A percentile compares a stretch with the other conserved stretches of the same genome.
phyloP scores from a whole-genome alignment of 2,329 filamentous ascomycete genomes.

The Didymella arachidicola region DNA sequence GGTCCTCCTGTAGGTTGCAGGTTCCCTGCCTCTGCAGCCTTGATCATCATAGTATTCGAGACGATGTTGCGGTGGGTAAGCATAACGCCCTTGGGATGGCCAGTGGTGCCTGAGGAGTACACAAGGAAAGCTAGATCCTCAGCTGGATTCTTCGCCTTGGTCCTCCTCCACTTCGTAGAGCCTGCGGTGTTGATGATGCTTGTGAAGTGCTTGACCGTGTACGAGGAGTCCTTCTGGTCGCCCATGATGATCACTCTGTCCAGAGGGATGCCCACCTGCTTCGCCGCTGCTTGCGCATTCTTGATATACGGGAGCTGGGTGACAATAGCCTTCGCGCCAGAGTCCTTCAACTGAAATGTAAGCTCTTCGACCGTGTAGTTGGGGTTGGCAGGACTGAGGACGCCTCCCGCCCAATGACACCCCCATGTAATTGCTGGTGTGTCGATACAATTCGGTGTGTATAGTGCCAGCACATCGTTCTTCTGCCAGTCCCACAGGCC shows the following conservation, averaged over 20 bases:
- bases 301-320: conserved; percentile 75
- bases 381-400: conserved; percentile 86
- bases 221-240: conserved; percentile 67
- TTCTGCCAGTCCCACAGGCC: conserved; percentile 79
- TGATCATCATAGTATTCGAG: conserved; percentile 66
- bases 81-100: conserved; percentile 89
- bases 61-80: conserved; percentile 84
- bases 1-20: conserved; percentile 65
- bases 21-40: conserved; percentile 55
- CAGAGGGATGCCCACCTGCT: conserved; percentile 71
- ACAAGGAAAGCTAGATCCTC: conserved; percentile 84
- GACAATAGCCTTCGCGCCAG: conserved; percentile 74
- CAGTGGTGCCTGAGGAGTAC: conserved; percentile 90
- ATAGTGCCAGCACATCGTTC: conserved; percentile 83
- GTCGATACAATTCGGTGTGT: conserved; percentile 86
- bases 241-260: conserved; percentile 81
- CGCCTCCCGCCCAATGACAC: conserved; percentile 81
- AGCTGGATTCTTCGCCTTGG: conserved; percentile 64
- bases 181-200: conserved; percentile 71
- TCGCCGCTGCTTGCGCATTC: conserved; percentile 72
- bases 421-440: conserved; percentile 80
- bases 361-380: conserved; percentile 85
- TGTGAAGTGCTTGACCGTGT: conserved; percentile 74
- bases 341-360: conserved; percentile 82
- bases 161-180: conserved; percentile 64